Evolutionary conservation across 2,329 filamentous ascomycete species (phyloP), one percentile per base, ranked within the genome.

Genomic region (Verticillium longisporum): DNA sequence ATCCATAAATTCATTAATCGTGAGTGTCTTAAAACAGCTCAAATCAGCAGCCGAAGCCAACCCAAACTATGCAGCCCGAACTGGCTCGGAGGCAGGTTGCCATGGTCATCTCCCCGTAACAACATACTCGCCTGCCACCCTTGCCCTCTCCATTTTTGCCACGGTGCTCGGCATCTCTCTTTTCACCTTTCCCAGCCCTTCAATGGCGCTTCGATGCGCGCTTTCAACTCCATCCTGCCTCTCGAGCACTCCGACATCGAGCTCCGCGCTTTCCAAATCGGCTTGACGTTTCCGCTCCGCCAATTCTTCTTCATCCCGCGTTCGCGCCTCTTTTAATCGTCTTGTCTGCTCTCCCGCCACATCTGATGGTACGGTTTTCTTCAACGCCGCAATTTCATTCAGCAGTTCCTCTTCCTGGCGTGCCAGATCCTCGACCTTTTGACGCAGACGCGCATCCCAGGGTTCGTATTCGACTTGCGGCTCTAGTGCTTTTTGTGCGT

Each of bases 101-200:
- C 54, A 55, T 55, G 13, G 55, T 14, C 41, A 45, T 10, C 67
- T 60, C 67, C 77, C 75, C n/a, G 75, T 75, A 57, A 82, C 75
- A 7, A 84, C 83, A 70, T 87, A 87, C 66, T 83, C 78, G 15
- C 81, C 83, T 26, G 84, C 86, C 15, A 82, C 79, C 63, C 82
- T 77, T 61, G 86, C 86, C 71, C 85, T 78, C 76, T 88, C 85
- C 82, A 88, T 87, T 71, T 79, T 83, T 60, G 86, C 86, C 68
- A 86, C 83, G 3, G 83, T 81, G 18, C 83, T 79, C 15, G 86
- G 84, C 81, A 88, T 83, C 38, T 83, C 81, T 67, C 78, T 78
- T 76, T 86, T 86, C 61, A 88, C 65, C 65, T 78, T 72, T 3
- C 74, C 80, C 60, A 88, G 67, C 15, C 77, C 79, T 56, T 76